Base-by-base conservation (phyloP, 2,329 filamentous ascomycete species). In the Coniochaeta ligniaria region DNA sequence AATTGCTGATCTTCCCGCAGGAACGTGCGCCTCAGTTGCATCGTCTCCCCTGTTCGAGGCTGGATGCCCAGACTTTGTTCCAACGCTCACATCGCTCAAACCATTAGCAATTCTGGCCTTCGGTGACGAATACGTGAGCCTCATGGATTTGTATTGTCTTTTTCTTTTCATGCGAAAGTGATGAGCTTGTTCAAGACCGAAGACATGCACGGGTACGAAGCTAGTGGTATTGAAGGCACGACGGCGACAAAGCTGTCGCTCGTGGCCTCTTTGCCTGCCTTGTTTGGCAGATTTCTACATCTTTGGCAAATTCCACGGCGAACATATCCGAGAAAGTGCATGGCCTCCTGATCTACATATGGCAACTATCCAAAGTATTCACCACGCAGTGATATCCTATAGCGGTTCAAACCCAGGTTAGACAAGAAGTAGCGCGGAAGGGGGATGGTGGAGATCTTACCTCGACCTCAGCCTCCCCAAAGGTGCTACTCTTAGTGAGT, bases 391-490 rank as follows among this genome's bases (percentile, higher is more conserved):
- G 22, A 58, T 58, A 14, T 59, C 57, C 28, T 52, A 28, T 3
- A 52, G 20, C 8, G 24, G 38, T 17, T 41, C 17, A 26, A 26
- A 24, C 6, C 6, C 20, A 22, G 17, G 22, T 41, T 57, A 41
- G 31, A 14, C 11, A 3, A 26, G 9, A 22, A 35, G 33, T 33
- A 31, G 28, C 24, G 47, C 50, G 31, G 33, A n/a, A 45, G 26
- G 31, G 83, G 97, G 93, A 93, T 97, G 24, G 92, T 92, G 36
- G 92, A 96, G 67, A 97, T 96, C 71, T 98, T 95, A 63, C 47
- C 47, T 94, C 94, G 22, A 97, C 92, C 75, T 98, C 95, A 1
- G 92, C 93, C 76, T 98, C 93, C 17, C 94, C 93, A 78, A 97
- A 96, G 0, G 91, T 95, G 75, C 92, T 96, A 60, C 84, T 92